A percentile compares a stretch with the other conserved stretches of the same genome.
Conservation (phyloP, 2,329 filamentous ascomycete genomes). For the Penicillium sp. region DNA sequence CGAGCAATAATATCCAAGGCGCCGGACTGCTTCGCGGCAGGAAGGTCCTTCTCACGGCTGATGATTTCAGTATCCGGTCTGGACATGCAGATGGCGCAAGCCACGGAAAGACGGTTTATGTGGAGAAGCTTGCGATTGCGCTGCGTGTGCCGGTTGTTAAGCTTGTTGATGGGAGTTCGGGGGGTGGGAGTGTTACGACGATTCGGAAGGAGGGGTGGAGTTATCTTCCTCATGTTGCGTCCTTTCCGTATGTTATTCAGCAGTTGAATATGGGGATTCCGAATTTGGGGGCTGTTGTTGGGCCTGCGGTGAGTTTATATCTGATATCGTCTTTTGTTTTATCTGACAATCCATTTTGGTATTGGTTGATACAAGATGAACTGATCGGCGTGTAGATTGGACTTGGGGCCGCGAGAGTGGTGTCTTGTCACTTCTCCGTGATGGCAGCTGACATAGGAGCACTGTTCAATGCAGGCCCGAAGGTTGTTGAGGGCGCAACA, state of each 20-base stretch:
- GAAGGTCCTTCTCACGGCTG: conserved; percentile 59
- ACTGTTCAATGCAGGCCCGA: conserved; percentile 63
- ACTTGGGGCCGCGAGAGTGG: conserved; percentile 60
- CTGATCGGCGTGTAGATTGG: conserved; percentile 46
- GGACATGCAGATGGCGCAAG: conserved; percentile 63
- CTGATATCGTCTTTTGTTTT: not conserved
- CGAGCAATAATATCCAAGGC: conserved; percentile 63
- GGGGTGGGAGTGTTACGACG: conserved; percentile 61
- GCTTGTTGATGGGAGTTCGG: conserved; percentile 62
- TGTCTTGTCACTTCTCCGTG: conserved; percentile 62
- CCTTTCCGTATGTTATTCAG: conserved; percentile 53
- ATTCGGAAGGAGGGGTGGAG: conserved; percentile 56
- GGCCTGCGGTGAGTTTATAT: conserved; percentile 51
- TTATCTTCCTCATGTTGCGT: conserved; percentile 58
- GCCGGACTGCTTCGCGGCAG: conserved; percentile 54
- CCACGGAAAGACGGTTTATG: conserved; percentile 58
- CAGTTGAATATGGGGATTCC: conserved; percentile 63
- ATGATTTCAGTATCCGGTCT: conserved; percentile 62
- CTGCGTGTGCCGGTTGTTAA: conserved; percentile 61
- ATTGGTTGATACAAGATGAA: not conserved
- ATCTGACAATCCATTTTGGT: not conserved
- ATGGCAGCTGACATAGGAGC: conserved; percentile 63
- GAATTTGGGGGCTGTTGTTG: conserved; percentile 61
- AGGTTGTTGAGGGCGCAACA: conserved; percentile 61
- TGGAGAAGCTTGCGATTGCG: conserved; percentile 60